Evolutionary conservation across 805 yeast genomes (phyloP).

Genomic region (Osmozyma mogii): DNA sequence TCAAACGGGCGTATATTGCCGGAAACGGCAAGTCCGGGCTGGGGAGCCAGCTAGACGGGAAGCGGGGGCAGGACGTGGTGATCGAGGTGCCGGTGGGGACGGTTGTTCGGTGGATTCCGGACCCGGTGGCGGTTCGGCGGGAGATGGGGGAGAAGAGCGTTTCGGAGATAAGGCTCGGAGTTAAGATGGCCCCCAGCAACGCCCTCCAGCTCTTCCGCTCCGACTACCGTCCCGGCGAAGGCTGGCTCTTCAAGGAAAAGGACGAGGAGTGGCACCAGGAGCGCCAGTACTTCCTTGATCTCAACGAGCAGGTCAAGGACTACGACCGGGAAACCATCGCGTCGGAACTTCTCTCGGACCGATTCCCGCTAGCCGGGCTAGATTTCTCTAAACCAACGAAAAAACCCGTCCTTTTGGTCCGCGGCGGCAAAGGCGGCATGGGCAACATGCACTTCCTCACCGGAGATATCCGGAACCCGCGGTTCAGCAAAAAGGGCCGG

Average conservation of each 20-base stretch:
- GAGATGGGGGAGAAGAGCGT: slow-evolving; percentile 22
- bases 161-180: slow-evolving; percentile 7
- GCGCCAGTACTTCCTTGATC: slow-evolving; percentile 56
- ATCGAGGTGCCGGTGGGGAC: slow-evolving; percentile 93
- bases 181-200: slow-evolving; percentile 17
- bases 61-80: slow-evolving; percentile 68
- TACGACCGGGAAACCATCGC: slow-evolving; percentile 53
- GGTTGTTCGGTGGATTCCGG: slow-evolving; percentile 74
- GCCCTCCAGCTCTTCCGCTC: slow-evolving; percentile 55
- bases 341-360: slow-evolving; percentile 56
- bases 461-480: slow-evolving; percentile 75
- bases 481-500: slow-evolving; percentile 80
- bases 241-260: slow-evolving; percentile 83
- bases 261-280: slow-evolving; percentile 62
- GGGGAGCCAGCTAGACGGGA: slow-evolving; percentile 78
- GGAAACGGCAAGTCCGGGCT: slow-evolving; percentile 66
- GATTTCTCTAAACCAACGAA: slow-evolving; percentile 59
- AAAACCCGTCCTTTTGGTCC: slow-evolving; percentile 59
- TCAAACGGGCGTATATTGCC: slow-evolving; percentile 64
- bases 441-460: slow-evolving; percentile 96
- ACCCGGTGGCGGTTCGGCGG: slow-evolving; percentile 41
- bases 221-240: slow-evolving; percentile 61
- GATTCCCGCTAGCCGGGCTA: slow-evolving; percentile 74
- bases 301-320: slow-evolving; percentile 55
- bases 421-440: slow-evolving; percentile 91